These are phyloP conservation scores for Euphorbia lathyris DNA, from an alignment of 345 rosid genomes.

Conservation along the genomic window DNA sequence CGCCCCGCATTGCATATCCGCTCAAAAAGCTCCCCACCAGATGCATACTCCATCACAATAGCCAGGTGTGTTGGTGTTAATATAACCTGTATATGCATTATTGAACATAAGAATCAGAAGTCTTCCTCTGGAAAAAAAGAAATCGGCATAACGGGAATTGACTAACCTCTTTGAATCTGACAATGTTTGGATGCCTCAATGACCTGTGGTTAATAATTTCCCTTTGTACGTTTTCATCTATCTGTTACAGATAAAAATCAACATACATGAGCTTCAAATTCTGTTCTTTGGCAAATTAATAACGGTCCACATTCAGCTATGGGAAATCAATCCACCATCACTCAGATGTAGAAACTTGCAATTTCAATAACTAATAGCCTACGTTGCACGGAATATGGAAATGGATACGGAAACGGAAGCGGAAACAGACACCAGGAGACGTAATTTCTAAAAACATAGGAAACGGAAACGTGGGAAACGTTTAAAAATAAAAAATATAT, in stretches of 20 bases:
- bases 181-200: slow-evolving; percentile 91
- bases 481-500: too few relatives aligned
- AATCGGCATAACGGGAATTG: background rate
- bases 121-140: background rate
- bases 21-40: slow-evolving; percentile 92
- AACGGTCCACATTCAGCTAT: background rate
- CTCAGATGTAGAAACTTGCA: background rate
- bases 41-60: slow-evolving; percentile 93
- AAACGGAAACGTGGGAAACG: too few relatives aligned
- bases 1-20: slow-evolving; percentile 82
- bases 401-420: too few relatives aligned
- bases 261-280: background rate
- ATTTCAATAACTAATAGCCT: too few relatives aligned
- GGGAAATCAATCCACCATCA: background rate
- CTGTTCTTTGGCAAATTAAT: background rate
- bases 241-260: slow-evolving; percentile 42
- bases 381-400: too few relatives aligned
- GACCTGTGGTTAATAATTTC: slow-evolving; percentile 95
- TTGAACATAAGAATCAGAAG: slow-evolving; percentile 8
- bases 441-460: too few relatives aligned
- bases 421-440: too few relatives aligned
- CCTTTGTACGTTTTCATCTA: slow-evolving; percentile 88
- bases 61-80: slow-evolving; percentile 95
- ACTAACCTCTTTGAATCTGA: slow-evolving; percentile 85
- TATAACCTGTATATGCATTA: slow-evolving; percentile 46